phyloP scores from a whole-genome alignment of 805 yeast genomes.

The Candida loeiensis region DNA sequence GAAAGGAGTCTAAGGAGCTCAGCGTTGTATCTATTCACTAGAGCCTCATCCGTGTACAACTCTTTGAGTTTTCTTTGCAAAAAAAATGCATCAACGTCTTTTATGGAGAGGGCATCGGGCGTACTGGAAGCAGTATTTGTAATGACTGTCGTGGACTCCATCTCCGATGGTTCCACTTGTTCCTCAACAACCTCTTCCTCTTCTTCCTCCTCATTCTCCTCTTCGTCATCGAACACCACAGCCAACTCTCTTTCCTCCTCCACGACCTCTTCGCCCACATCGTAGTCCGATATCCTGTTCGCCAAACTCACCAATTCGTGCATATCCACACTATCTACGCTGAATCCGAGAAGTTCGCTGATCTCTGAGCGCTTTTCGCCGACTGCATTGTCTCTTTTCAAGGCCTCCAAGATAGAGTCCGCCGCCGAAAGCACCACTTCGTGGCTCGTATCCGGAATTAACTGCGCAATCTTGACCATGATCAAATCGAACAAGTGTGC shows the following conservation, averaged over 20 bases:
- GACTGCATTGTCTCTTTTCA: slow-evolving; percentile 45
- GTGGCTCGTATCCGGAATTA: slow-evolving; percentile 74
- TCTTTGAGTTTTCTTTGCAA: slow-evolving; percentile 48
- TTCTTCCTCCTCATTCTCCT: slow-evolving; percentile 9
- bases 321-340: slow-evolving; percentile 41
- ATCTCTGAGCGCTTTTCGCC: slow-evolving; percentile 40
- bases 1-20: slow-evolving; percentile 41
- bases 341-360: slow-evolving; percentile 42
- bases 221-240: slow-evolving; percentile 18
- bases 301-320: slow-evolving; percentile 44
- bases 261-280: slow-evolving; percentile 12
- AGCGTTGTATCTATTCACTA: slow-evolving; percentile 34
- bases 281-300: slow-evolving; percentile 51
- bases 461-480: slow-evolving; percentile 52
- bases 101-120: slow-evolving; percentile 6
- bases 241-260: slow-evolving; percentile 18
- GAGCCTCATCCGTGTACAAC: slow-evolving; percentile 34
- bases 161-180: slow-evolving; percentile 1
- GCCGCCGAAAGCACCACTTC: slow-evolving; percentile 69
- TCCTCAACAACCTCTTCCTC: slow-evolving; percentile 9
- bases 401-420: slow-evolving; percentile 55
- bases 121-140: too few species aligned
- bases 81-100: slow-evolving; percentile 41
- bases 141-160: too few species aligned
- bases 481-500: slow-evolving; percentile 51